Conservation (phyloP, 768 basidiomycete species). For the Boletus rufocinnamomeus region DNA sequence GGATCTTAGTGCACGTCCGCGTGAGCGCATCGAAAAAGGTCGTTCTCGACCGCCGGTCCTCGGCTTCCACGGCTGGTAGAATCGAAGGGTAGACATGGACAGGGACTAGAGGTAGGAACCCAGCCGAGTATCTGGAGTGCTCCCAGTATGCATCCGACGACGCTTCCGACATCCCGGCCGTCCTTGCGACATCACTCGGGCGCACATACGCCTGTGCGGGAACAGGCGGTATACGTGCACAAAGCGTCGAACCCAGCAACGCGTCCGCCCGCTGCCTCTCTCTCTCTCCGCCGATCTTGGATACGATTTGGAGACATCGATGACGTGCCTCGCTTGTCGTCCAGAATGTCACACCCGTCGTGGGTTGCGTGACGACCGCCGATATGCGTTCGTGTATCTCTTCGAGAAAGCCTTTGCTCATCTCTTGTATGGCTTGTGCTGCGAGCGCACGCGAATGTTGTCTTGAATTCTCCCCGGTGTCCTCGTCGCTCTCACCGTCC, state of each 20-base stretch:
- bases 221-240: slow-evolving; percentile 9
- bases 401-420: slow-evolving; percentile 59
- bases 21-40: slow-evolving; percentile 51
- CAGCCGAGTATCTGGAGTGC: slow-evolving; percentile 54
- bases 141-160: slow-evolving; percentile 57
- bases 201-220: background rate
- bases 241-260: slow-evolving; percentile 46
- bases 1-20: slow-evolving; percentile 54
- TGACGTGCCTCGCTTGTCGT: slow-evolving; percentile 75
- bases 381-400: slow-evolving; percentile 57
- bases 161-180: background rate
- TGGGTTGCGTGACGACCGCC: background rate
- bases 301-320: slow-evolving; percentile 73
- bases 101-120: slow-evolving; percentile 60
- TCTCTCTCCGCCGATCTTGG: slow-evolving; percentile 72
- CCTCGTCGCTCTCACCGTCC: background rate
- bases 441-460: slow-evolving; percentile 72
- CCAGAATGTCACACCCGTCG: slow-evolving; percentile 62
- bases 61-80: slow-evolving; percentile 12
- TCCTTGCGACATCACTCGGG: background rate
- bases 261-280: slow-evolving; percentile 67
- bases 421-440: slow-evolving; percentile 75
- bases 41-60: background rate
- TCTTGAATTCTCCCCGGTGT: slow-evolving; percentile 36
- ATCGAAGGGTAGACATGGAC: slow-evolving; percentile 51